phyloP scores from a whole-genome alignment of 1,139 yeast species.

The Blastobotrys serpentis region DNA sequence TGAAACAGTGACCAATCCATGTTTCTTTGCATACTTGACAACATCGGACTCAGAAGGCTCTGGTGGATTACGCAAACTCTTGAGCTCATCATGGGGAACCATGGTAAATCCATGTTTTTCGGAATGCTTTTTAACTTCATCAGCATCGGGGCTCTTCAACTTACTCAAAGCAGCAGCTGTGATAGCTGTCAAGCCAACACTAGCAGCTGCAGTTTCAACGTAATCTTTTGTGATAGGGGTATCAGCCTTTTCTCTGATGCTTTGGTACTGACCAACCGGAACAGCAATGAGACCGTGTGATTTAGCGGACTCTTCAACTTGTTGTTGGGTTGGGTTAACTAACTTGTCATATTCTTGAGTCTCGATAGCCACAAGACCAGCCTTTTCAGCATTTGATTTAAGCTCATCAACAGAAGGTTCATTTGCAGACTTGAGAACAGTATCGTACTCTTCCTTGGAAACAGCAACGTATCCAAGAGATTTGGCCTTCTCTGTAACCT shows the following conservation, averaged over 20 bases:
- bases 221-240: slow-evolving; percentile 31
- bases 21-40: slow-evolving; percentile 27
- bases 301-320: slow-evolving; percentile 17
- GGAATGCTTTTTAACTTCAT: slow-evolving; percentile 38
- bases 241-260: slow-evolving; percentile 35
- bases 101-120: slow-evolving; percentile 24
- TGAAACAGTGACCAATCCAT: slow-evolving; percentile 34
- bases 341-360: slow-evolving; percentile 26
- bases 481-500: slow-evolving; percentile 20
- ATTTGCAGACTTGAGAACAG: slow-evolving; percentile 25
- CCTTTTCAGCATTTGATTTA: slow-evolving; percentile 17
- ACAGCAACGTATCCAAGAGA: slow-evolving; percentile 44
- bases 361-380: slow-evolving; percentile 31
- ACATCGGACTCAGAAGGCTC: slow-evolving; percentile 22
- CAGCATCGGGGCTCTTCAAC: slow-evolving; percentile 25
- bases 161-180: slow-evolving; percentile 33
- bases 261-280: slow-evolving; percentile 31
- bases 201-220: slow-evolving; percentile 36
- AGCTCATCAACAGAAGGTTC: slow-evolving; percentile 27
- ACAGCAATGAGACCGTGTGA: slow-evolving; percentile 22
- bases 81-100: slow-evolving; percentile 25
- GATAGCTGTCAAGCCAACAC: slow-evolving; percentile 42
- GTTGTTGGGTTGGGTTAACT: slow-evolving; percentile 20
- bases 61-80: slow-evolving; percentile 26
- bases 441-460: slow-evolving; percentile 37